phyloP scores from a whole-genome alignment of 1,284 basidiomycete species.

The Sanghuangporus weigelae region DNA sequence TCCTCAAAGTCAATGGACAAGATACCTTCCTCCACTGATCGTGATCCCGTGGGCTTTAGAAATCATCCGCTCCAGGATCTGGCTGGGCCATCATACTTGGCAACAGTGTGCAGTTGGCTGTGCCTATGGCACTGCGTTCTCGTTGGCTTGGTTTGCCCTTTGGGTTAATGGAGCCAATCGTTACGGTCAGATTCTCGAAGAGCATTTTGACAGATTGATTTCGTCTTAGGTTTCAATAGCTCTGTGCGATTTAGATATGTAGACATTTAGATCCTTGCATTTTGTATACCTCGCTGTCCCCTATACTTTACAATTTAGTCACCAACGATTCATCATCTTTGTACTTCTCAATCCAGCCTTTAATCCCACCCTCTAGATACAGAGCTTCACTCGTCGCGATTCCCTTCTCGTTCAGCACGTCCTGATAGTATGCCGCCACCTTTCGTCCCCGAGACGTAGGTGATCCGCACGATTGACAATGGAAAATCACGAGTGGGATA shows the following conservation, averaged over 20 bases:
- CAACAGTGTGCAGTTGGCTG: conserved; percentile 69
- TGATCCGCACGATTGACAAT: conserved; percentile 16
- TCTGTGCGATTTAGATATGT: neutral
- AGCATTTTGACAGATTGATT: neutral
- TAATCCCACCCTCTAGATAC: conserved; percentile 18
- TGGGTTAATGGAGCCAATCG: conserved; percentile 36
- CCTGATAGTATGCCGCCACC: conserved; percentile 15
- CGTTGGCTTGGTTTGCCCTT: conserved; percentile 54
- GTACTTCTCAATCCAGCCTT: conserved; percentile 16
- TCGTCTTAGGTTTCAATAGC: neutral
- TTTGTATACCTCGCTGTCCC: neutral
- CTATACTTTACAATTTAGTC: conserved; percentile 2
- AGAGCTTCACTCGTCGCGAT: conserved; percentile 12
- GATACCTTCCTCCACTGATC: conserved; percentile 40
- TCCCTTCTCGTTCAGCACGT: conserved; percentile 13
- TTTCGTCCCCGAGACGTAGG: conserved; percentile 11
- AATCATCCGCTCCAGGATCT: conserved; percentile 65
- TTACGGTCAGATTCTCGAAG: conserved; percentile 8
- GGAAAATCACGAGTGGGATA: conserved; percentile 15
- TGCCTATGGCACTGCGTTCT: conserved; percentile 52
- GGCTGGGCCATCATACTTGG: conserved; percentile 80
- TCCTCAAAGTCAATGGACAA: conserved; percentile 28
- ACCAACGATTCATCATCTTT: conserved; percentile 8
- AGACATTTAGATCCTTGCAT: neutral
- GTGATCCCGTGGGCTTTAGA: conserved; percentile 48